These are phyloP conservation scores for Exophiala oligosperma DNA, from an alignment of 2,329 filamentous ascomycete genomes.

Conservation along the genomic window DNA sequence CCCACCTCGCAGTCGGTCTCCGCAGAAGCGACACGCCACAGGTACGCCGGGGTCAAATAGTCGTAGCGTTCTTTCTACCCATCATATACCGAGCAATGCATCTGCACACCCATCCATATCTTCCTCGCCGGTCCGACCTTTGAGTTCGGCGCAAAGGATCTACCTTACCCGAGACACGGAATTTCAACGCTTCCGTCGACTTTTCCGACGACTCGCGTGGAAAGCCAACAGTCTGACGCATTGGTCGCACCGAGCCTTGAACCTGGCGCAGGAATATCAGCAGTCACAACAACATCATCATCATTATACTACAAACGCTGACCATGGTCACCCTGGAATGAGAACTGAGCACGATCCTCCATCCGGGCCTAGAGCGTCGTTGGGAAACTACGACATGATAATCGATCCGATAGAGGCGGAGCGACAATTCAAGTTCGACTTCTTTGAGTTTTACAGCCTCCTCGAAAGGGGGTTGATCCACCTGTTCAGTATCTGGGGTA, in stretches of 20 bases:
- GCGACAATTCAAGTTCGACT: slow-evolving; percentile 75
- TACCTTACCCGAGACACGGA: slow-evolving; percentile 16
- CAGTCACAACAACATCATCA: slow-evolving; percentile 1
- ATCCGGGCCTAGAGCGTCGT: slow-evolving; percentile 11
- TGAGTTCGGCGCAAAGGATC: slow-evolving; percentile 15
- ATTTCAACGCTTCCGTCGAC: slow-evolving; percentile 21
- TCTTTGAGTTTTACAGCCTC: slow-evolving; percentile 73
- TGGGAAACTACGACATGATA: slow-evolving; percentile 18
- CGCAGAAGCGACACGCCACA: slow-evolving; percentile 3
- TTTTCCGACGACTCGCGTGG: slow-evolving; percentile 24
- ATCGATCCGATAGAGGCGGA: slow-evolving; percentile 45
- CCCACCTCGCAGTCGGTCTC: slow-evolving; percentile 10
- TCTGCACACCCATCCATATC: not conserved
- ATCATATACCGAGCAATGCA: not conserved
- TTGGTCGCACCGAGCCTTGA: slow-evolving; percentile 25
- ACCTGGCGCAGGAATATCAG: slow-evolving; percentile 19
- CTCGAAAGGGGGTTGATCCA: slow-evolving; percentile 70
- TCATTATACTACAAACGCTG: not conserved
- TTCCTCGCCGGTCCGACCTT: not conserved
- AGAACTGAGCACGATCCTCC: not conserved
- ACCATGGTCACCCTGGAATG: not conserved
- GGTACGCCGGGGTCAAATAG: not conserved
- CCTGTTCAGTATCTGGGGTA: slow-evolving; percentile 63
- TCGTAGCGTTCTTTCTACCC: not conserved
- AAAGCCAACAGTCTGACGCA: slow-evolving; percentile 25